These are phyloP conservation scores for Gaultheria prostrata DNA, from an alignment of 148 eudicot species.

Conservation along the genomic window DNA sequence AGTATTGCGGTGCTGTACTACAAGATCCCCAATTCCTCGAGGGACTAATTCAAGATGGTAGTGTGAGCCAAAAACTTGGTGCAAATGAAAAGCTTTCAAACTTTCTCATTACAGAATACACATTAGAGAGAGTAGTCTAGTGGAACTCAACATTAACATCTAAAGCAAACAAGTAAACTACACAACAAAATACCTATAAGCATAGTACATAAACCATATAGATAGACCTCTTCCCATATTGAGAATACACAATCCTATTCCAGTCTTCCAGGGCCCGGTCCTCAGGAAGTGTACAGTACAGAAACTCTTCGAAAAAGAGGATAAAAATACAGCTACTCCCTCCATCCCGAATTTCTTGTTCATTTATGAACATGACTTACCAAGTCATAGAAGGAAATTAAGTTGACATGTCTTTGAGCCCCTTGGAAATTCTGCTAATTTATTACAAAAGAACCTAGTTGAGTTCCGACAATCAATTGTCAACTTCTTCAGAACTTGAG, in stretches of 20 bases:
- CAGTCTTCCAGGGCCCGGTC: no score
- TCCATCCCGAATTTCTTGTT: no score
- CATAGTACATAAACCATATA: background rate
- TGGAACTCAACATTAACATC: background rate
- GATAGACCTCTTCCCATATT: background rate
- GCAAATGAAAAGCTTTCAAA: background rate
- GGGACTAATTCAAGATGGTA: background rate
- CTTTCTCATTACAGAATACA: background rate
- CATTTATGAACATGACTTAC: background rate
- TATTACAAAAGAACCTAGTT: background rate
- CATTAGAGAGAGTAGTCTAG: background rate
- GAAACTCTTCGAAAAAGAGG: background rate
- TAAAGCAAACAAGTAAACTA: background rate
- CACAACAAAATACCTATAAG: background rate
- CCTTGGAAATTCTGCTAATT: background rate
- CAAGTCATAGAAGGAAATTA: background rate
- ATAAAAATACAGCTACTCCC: background rate
- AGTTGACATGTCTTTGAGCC: constrained; percentile 7
- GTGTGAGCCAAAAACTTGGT: background rate
- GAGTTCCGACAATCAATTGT: background rate
- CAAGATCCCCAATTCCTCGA: no score
- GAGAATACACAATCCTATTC: no score
- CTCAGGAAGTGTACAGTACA: background rate
- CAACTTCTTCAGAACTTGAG: constrained; percentile 13
- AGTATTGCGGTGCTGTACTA: no score